phyloP scores from a whole-genome alignment of 345 rosid genomes.

The Eutrema yunnanense region DNA sequence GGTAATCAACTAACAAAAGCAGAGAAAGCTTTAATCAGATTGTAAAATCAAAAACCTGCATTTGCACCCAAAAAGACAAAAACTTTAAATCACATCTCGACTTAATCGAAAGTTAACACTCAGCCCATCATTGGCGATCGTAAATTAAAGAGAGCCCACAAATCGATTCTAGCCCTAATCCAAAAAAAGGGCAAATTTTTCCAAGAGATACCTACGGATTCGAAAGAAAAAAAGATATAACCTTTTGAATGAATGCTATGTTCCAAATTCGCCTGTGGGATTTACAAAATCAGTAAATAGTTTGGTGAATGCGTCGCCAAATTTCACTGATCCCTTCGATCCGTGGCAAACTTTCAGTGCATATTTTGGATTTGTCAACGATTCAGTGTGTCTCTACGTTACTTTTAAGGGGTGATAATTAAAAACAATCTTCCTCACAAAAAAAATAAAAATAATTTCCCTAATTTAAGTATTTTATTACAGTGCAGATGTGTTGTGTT shows the following conservation, averaged over 20 bases:
- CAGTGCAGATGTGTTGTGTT: conserved; percentile 1
- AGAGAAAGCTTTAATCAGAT: background rate
- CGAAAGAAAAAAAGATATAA: background rate
- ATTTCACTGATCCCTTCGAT: conserved; percentile 17
- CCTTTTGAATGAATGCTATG: conserved; percentile 12
- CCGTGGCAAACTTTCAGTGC: conserved; percentile 14
- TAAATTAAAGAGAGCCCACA: conserved; percentile 13
- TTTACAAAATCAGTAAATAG: background rate
- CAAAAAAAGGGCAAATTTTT: background rate
- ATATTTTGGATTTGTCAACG: conserved; percentile 13
- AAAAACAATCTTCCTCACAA: background rate
- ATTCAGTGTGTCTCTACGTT: conserved; percentile 4
- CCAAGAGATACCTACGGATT: conserved; percentile 9
- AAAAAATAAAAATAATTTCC: too few species aligned
- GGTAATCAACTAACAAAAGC: background rate
- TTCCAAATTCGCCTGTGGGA: conserved; percentile 15
- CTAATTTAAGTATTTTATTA: background rate
- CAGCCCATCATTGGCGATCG: background rate
- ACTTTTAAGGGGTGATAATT: background rate
- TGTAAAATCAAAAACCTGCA: conserved; percentile 13
- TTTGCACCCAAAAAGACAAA: background rate
- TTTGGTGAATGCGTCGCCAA: conserved; percentile 12
- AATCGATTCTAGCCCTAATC: background rate
- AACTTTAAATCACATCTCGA: conserved; percentile 19
- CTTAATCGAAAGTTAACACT: conserved; percentile 1